Evolutionary conservation across 805 yeast genomes (phyloP).

Genomic region (Saturnispora zaruensis): DNA sequence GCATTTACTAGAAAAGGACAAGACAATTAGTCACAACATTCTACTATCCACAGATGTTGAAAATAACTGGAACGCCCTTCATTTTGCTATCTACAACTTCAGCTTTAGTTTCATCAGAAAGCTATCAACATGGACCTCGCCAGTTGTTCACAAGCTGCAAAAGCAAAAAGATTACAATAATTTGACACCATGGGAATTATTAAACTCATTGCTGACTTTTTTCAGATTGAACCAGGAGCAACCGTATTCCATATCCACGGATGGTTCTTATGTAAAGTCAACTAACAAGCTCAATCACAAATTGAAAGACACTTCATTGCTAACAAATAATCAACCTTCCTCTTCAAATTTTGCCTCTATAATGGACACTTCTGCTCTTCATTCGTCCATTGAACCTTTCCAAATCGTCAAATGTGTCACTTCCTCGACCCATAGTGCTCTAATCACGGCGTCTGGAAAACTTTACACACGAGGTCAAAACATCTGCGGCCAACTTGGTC

Average conservation of each 20-base stretch:
- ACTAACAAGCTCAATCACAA: neutral
- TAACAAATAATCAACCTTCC: neutral
- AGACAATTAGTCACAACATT: constrained; percentile 36
- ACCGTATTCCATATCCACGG: neutral
- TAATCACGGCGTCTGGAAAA: constrained; percentile 9
- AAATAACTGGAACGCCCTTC: constrained; percentile 76
- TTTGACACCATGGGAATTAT: constrained; percentile 62
- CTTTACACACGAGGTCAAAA: constrained; percentile 67
- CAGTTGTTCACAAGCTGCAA: constrained; percentile 26
- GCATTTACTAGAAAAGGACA: constrained; percentile 15
- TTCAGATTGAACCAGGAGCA: neutral
- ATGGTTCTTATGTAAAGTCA: constrained; percentile 6
- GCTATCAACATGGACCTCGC: constrained; percentile 24
- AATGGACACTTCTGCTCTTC: neutral
- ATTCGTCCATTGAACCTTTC: constrained; percentile 2
- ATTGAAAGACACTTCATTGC: neutral
- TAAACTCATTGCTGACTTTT: constrained; percentile 22
- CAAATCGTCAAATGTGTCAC: constrained; percentile 3
- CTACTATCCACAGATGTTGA: constrained; percentile 51
- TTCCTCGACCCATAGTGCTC: constrained; percentile 9
- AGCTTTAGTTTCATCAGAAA: constrained; percentile 45
- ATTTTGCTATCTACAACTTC: constrained; percentile 54
- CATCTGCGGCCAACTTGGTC: constrained; percentile 20
- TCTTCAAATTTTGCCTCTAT: neutral
- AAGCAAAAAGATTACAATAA: constrained; percentile 62